Evolutionary conservation across 768 basidiomycete species (phyloP), one percentile per base, ranked within the genome.

Genomic region (Rhodotorula taiwanensis): DNA sequence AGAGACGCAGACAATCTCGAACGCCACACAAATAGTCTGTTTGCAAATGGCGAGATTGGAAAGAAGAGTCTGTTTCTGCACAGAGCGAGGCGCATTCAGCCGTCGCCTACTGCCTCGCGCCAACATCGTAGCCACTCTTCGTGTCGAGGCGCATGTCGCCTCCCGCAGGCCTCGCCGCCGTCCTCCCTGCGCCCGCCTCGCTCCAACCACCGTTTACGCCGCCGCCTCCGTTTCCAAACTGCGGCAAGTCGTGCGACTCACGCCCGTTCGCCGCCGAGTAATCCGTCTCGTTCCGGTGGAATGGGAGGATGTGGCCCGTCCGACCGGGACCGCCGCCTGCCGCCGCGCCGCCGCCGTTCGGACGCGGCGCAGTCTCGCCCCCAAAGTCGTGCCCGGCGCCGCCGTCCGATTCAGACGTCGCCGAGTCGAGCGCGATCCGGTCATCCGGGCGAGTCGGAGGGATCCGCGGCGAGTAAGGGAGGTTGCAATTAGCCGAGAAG

Each of bases 391-490:
- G n/a, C n/a, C n/a, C n/a, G n/a, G n/a, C n/a, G n/a, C n/a, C n/a
- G n/a, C n/a, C n/a, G n/a, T n/a, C n/a, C n/a, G 49, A 7, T 14
- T 31, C n/a, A 34, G 31, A 27, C 11, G 49, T 31, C 30, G 27
- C 44, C 45, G 56, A 48, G 18, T 25, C 55, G 44, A 28, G 33
- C 11, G 36, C 23, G 23, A 21, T 44, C 4, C 51, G 48, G 49
- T 44, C 55, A 11, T 41, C 18, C 7, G 23, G 39, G 15, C 20
- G 56, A 31, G 41, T 31, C 4, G 63, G 50, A 16, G 64, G 64
- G 45, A 66, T 66, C 34, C 64, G 64, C 16, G 67, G 67, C 10
- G 67, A 62, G 55, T 36, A 68, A 3, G 67, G 67, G 21, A 64
- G 62, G 55, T 69, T 62, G 48, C 62, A 61, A 7, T 64, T 15